These are phyloP conservation scores for Lecanosticta acicola DNA, from an alignment of 2,329 filamentous ascomycete genomes.

Conservation along the genomic window DNA sequence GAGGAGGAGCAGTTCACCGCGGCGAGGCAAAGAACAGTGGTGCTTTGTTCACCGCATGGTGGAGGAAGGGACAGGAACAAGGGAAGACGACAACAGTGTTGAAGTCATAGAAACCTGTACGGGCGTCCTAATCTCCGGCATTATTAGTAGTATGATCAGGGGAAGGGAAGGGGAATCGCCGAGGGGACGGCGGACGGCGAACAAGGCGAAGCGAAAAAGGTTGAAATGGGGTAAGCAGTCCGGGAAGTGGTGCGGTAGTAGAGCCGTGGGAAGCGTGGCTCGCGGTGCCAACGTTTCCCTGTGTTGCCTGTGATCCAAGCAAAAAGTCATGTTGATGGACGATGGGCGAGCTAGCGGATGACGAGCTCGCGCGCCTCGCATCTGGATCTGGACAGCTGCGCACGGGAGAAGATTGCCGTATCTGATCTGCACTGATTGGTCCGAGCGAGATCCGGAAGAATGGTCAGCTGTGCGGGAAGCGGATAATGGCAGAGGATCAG, in stretches of 20 bases:
- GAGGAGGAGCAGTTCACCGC: background rate
- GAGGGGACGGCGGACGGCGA: too few relatives aligned
- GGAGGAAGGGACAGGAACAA: background rate
- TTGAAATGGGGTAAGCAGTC: too few relatives aligned
- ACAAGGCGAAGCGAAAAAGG: too few relatives aligned
- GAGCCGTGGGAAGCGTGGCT: too few relatives aligned
- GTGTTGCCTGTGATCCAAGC: too few relatives aligned
- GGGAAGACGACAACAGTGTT: slow-evolving; percentile 3
- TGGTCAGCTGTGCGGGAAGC: too few relatives aligned
- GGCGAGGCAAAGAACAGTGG: background rate
- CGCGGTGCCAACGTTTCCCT: too few relatives aligned
- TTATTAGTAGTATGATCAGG: too few relatives aligned
- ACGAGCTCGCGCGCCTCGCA: background rate
- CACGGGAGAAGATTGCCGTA: background rate
- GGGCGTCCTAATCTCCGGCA: background rate
- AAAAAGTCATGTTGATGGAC: too few relatives aligned
- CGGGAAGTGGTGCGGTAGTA: too few relatives aligned
- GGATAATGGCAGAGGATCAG: too few relatives aligned
- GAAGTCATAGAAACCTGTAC: slow-evolving; percentile 6
- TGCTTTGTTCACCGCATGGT: background rate
- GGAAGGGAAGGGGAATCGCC: background rate
- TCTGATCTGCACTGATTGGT: background rate
- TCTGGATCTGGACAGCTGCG: too few relatives aligned
- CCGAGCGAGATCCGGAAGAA: background rate
- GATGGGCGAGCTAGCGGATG: background rate